These are phyloP conservation scores for Calophaca sinica DNA, from an alignment of 306 rosid species.

Conservation along the genomic window DNA sequence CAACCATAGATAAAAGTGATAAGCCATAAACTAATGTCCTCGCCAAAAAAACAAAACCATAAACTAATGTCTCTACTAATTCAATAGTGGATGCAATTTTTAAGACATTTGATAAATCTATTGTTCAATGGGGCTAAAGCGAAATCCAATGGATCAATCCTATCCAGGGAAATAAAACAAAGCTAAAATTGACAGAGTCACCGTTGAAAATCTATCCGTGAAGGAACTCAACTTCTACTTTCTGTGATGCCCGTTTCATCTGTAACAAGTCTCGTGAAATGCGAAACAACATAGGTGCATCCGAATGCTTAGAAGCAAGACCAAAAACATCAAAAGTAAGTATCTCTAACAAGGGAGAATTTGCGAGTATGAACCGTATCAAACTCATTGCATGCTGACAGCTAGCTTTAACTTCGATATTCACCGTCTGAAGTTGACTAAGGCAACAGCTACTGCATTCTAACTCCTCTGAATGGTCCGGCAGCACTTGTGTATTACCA, in stretches of 20 bases:
- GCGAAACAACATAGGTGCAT: not conserved
- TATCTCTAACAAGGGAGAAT: not conserved
- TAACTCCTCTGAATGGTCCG: not conserved
- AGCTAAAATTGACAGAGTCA: too few species aligned
- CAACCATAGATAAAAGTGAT: too few species aligned
- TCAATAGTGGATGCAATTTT: too few species aligned
- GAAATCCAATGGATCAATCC: too few species aligned
- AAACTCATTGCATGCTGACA: not conserved
- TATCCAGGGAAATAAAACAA: too few species aligned
- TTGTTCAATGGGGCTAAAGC: too few species aligned
- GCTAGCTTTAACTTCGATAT: not conserved
- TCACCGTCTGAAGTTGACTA: constrained; percentile 3
- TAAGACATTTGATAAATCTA: too few species aligned
- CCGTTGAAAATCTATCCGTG: too few species aligned
- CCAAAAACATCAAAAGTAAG: constrained; percentile 11
- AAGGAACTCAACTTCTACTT: constrained; percentile 19
- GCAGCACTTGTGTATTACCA: too few species aligned
- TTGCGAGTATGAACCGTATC: constrained; percentile 13
- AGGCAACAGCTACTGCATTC: not conserved
- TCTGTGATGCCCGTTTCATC: constrained; percentile 18
- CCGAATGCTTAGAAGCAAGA: not conserved
- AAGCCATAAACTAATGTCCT: too few species aligned
- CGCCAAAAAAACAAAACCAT: too few species aligned
- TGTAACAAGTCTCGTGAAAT: constrained; percentile 8
- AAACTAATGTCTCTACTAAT: too few species aligned